Evolutionary conservation across 164 flowering plant species (phyloP).

Genomic region (Magnolia sinica): DNA sequence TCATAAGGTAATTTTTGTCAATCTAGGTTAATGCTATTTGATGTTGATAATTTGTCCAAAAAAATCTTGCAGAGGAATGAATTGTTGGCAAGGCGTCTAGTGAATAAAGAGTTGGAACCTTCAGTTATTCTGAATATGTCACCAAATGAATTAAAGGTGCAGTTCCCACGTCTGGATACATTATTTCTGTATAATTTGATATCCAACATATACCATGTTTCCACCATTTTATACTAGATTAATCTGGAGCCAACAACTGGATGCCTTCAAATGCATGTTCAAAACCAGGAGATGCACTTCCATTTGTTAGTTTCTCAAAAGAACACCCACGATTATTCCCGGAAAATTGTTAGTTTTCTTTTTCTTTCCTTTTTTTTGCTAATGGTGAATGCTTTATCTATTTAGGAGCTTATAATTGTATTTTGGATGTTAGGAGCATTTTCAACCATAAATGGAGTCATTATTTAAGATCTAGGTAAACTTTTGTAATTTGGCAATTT

Average conservation of each 20-base stretch:
- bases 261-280: neutral
- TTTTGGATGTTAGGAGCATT: neutral
- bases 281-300: neutral
- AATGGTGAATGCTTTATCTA: too few species aligned
- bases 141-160: conserved; percentile 82
- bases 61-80: conserved; percentile 49
- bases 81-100: conserved; percentile 58
- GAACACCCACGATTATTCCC: neutral
- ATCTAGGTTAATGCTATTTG: neutral
- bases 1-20: neutral
- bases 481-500: neutral
- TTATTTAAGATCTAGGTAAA: neutral
- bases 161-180: neutral
- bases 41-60: neutral
- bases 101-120: conserved; percentile 78
- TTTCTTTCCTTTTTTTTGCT: too few species aligned
- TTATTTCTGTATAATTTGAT: neutral
- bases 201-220: conserved; percentile 1
- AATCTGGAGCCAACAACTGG: neutral
- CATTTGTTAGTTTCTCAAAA: neutral
- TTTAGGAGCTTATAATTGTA: neutral
- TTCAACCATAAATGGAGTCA: neutral
- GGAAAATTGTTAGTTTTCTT: too few species aligned
- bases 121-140: conserved; percentile 72
- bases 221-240: neutral